A percentile compares a stretch with the other conserved stretches of the same genome.
Evolutionary conservation across 2,329 filamentous ascomycete genomes (phyloP).

Genomic region (Sporothrix protearum): DNA sequence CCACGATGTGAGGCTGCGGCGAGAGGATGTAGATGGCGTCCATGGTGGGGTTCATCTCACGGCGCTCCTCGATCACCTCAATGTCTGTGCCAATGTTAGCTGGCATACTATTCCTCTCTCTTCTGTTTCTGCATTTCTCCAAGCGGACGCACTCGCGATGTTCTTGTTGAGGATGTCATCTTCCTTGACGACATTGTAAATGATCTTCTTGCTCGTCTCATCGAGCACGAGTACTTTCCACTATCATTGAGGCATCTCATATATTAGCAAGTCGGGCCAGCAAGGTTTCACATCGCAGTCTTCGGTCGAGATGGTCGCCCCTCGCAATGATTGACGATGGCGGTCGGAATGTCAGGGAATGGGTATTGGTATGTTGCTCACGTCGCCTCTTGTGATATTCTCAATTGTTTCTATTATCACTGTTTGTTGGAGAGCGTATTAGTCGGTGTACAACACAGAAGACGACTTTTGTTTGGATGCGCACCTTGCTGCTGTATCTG

Average conservation of each 20-base stretch:
- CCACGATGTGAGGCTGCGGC: slow-evolving; percentile 80
- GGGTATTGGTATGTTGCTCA: slow-evolving; percentile 43
- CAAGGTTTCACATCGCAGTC: background rate
- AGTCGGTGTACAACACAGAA: slow-evolving; percentile 11
- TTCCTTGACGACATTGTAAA: slow-evolving; percentile 88
- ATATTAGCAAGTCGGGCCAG: background rate
- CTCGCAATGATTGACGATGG: background rate
- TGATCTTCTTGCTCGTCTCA: slow-evolving; percentile 73
- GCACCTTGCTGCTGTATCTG: slow-evolving; percentile 78
- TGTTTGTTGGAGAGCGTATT: slow-evolving; percentile 34
- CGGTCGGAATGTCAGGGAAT: background rate
- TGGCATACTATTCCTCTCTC: background rate
- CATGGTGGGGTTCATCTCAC: slow-evolving; percentile 80
- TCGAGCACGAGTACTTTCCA: slow-evolving; percentile 98
- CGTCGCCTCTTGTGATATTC: slow-evolving; percentile 75
- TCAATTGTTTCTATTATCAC: slow-evolving; percentile 73
- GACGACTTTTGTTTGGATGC: slow-evolving; percentile 32
- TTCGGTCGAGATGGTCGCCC: background rate
- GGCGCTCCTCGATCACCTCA: slow-evolving; percentile 84
- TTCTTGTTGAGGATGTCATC: slow-evolving; percentile 97
- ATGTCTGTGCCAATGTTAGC: slow-evolving; percentile 60
- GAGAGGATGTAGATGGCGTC: slow-evolving; percentile 93
- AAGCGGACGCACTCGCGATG: slow-evolving; percentile 70
- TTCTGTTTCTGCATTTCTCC: background rate
- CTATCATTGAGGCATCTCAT: slow-evolving; percentile 43